Base-by-base conservation (phyloP, 306 rosid species). In the Cucumis cinereus region DNA sequence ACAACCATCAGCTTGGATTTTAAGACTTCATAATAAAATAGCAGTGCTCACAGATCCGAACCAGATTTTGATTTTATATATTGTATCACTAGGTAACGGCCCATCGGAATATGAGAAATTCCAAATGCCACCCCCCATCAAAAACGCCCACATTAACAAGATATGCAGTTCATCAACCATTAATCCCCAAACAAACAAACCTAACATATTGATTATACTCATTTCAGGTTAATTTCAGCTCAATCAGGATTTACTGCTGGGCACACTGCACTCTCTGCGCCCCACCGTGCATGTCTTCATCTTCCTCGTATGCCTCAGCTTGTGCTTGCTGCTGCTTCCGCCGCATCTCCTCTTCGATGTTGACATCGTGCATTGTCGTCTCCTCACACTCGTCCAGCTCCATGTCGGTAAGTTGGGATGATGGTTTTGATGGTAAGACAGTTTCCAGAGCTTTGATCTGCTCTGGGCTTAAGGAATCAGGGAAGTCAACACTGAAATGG, bases 311-410 rank as follows among this genome's bases (percentile, higher is more conserved):
- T 0, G 94, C 97, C 81, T 93, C 98, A 0, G 73, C 53, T 75
- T 82, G 90, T 2, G 81, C 73, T 66, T 85, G 90, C n/a, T n/a
- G n/a, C 67, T 88, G 89, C 82, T 79, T 93, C 91, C 97, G 81
- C 82, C 96, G 84, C 79, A 81, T 69, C 87, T 93, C 97, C 69
- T 93, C 97, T 77, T 91, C 97, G 72, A 93, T 88, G 69, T 91
- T 91, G 30, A 93, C 98, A 63, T 91, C 94, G 11, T 93, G 87
- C 23, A 91, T 87, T 26, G 97, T 91, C 0, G 97, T 93, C 79
- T 93, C 98, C 86, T 93, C 98, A 4, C 98, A 93, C 77, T 93
- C 98, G 1, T 93, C 98, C 11, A 93, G 64, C 87, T 90, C 97
- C 97, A 93, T 93, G 67, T 91, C 98, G 0, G 91, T 86, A 49